phyloP scores from a whole-genome alignment of 2,329 filamentous ascomycete species.

The Coniochaeta ligniaria region DNA sequence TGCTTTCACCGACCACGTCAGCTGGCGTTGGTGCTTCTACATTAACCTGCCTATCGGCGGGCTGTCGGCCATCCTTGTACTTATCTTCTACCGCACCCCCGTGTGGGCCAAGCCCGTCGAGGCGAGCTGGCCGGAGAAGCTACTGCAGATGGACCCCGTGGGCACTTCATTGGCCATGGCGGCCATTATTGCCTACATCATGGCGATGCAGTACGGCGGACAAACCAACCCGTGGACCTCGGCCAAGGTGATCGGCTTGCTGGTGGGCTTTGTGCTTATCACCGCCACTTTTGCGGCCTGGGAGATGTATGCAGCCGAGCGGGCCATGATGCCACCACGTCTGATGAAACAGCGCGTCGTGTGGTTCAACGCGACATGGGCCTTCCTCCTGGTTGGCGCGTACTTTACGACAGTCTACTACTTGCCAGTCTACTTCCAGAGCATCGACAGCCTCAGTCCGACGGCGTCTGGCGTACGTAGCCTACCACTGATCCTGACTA shows the following conservation, averaged over 20 bases:
- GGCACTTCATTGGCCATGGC: slow-evolving; percentile 27
- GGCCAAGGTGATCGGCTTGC: slow-evolving; percentile 49
- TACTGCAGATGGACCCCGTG: slow-evolving; percentile 28
- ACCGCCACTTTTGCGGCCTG: slow-evolving; percentile 41
- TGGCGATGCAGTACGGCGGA: slow-evolving; percentile 31
- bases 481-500: slow-evolving; percentile 24
- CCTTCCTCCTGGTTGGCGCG: slow-evolving; percentile 41
- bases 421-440: slow-evolving; percentile 64
- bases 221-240: slow-evolving; percentile 52
- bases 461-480: slow-evolving; percentile 47
- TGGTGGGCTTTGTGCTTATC: slow-evolving; percentile 45
- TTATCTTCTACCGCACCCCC: slow-evolving; percentile 23
- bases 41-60: slow-evolving; percentile 7
- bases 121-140: slow-evolving; percentile 23
- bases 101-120: slow-evolving; percentile 18
- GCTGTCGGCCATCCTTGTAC: not conserved
- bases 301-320: slow-evolving; percentile 53
- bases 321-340: slow-evolving; percentile 57
- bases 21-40: slow-evolving; percentile 10
- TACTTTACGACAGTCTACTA: slow-evolving; percentile 47
- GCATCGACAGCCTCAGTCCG: slow-evolving; percentile 51
- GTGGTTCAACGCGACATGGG: slow-evolving; percentile 43
- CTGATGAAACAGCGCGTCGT: slow-evolving; percentile 50
- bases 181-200: slow-evolving; percentile 24
- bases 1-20: slow-evolving; percentile 3